Evolutionary conservation across 352 stramenopile species (phyloP), one percentile per base, ranked within the genome.

Genomic region (Phytopythium vexans): DNA sequence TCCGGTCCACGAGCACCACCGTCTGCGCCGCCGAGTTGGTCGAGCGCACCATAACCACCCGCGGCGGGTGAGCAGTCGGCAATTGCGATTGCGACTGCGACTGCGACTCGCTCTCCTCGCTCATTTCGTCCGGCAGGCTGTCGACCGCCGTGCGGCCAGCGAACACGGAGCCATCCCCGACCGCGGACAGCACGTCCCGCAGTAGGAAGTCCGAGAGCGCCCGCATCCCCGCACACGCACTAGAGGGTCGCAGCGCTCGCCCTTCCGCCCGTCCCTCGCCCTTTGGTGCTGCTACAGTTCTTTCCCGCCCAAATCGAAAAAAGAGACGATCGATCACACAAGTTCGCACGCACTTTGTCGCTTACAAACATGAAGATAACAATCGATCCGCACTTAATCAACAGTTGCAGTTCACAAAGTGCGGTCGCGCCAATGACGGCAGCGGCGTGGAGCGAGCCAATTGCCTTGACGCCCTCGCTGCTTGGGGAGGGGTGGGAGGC

Each of bases 21-120:
- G 46, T 76, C 49, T 74, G 71, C 27, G 65, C 54, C 3, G 60
- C 52, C 44, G 65, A 67, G 43, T 77, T 68, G 35, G 71, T 84
- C 45, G 52, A 52, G 3, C 74, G 66, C 12, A 86, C 77, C 36
- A 84, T 68, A 59, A 90, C 68, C 21, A 88, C 62, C 33, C 68
- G 80, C 41, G 56, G 60, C 16, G 68, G 59, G 12, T n/a, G n/a
- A 7, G n/a, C 40, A 5, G 38, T 16, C 5, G 48, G n/a, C 16
- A 34, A 33, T 14, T 45, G 34, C 27, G 47, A 38, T 14, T 39
- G 27, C 21, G 35, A 21, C 38, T 39, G 27, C 21, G 35, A 21
- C 38, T 82, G 64, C 27, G 79, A 82, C 63, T 87, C 77, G 49
- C 66, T 88, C 11, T 86, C 71, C 50, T 90, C 74, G 42, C 72